phyloP scores from a whole-genome alignment of 768 basidiomycete species.

The Rubroboletus satanas region DNA sequence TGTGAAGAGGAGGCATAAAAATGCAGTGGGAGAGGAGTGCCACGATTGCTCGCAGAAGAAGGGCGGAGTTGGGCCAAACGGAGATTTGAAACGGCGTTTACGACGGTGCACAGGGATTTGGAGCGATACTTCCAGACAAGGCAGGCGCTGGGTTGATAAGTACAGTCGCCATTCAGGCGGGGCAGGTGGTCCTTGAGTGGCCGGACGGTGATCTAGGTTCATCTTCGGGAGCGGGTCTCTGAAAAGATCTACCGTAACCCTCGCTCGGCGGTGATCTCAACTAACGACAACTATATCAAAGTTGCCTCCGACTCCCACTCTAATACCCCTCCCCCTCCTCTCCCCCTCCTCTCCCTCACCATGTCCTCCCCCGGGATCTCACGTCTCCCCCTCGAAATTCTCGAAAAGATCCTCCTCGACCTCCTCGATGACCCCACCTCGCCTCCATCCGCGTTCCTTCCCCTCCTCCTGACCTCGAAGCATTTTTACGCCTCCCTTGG shows the following conservation, averaged over 20 bases:
- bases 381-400: slow-evolving; percentile 40
- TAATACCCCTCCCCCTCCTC: slow-evolving; percentile 5
- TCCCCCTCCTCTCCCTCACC: slow-evolving; percentile 4
- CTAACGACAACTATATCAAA: slow-evolving; percentile 10
- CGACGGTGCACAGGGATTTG: background rate
- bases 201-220: background rate
- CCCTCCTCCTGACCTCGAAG: slow-evolving; percentile 46
- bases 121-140: background rate
- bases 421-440: slow-evolving; percentile 21
- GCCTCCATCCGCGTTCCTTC: slow-evolving; percentile 39
- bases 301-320: background rate
- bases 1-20: no score
- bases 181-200: background rate
- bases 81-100: slow-evolving; percentile 25
- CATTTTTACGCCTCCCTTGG: slow-evolving; percentile 38
- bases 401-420: slow-evolving; percentile 51
- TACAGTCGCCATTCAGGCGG: background rate
- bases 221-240: background rate
- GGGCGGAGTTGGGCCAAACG: background rate
- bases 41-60: background rate
- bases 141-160: background rate
- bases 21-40: background rate
- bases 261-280: slow-evolving; percentile 8
- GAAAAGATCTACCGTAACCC: background rate
- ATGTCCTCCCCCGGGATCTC: slow-evolving; percentile 23